Conservation (phyloP, 805 yeast genomes). For the Dipodascopsis tothii region DNA sequence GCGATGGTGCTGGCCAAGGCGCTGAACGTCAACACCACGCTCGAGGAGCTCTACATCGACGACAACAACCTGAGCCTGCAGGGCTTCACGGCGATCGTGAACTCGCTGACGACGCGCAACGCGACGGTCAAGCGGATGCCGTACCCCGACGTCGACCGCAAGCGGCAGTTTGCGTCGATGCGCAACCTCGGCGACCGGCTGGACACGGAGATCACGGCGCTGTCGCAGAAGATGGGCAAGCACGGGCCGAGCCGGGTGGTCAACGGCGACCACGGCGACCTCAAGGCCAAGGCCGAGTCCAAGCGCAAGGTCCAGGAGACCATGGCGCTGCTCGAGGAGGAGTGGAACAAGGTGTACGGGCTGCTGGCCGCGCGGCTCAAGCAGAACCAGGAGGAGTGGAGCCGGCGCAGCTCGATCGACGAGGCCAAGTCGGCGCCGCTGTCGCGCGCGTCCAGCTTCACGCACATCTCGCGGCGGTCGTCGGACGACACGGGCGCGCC, state of each 20-base stretch:
- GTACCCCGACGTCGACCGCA: constrained; percentile 11
- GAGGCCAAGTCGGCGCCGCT: too few species aligned
- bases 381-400: background rate
- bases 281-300: constrained; percentile 13
- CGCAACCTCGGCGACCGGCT: constrained; percentile 5
- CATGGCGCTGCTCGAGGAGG: constrained; percentile 12
- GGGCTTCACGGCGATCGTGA: constrained; percentile 23
- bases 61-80: constrained; percentile 24
- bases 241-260: background rate
- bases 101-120: constrained; percentile 14
- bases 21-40: constrained; percentile 14
- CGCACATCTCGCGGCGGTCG: too few species aligned
- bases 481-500: too few species aligned
- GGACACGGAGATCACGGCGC: constrained; percentile 15
- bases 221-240: constrained; percentile 6
- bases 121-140: constrained; percentile 3
- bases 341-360: constrained; percentile 20
- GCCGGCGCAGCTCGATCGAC: too few species aligned
- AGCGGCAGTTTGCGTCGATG: constrained; percentile 7
- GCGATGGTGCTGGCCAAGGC: constrained; percentile 24
- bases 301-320: constrained; percentile 14
- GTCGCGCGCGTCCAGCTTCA: too few species aligned
- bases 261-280: constrained; percentile 4
- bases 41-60: constrained; percentile 20
- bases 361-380: constrained; percentile 11